These are phyloP conservation scores for Tremellales sp. DNA, from an alignment of 1,284 basidiomycete species.

Conservation along the genomic window DNA sequence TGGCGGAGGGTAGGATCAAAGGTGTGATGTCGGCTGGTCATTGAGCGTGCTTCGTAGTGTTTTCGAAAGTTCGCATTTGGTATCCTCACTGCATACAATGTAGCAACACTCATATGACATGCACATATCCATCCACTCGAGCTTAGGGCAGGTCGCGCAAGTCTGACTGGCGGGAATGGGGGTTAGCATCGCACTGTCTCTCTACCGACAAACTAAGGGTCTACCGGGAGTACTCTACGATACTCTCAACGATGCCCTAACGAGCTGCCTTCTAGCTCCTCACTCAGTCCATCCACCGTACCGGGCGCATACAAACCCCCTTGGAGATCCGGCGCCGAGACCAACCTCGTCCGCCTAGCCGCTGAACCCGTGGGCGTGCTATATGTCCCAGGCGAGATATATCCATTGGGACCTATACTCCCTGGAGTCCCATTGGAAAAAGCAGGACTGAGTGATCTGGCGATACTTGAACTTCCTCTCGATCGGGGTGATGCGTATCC, in stretches of 20 bases:
- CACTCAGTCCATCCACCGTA: conserved; percentile 20
- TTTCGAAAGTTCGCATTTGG: too few relatives aligned
- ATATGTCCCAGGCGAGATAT: not conserved
- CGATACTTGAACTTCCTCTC: not conserved
- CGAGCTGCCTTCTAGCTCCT: conserved; percentile 9
- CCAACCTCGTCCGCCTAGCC: conserved; percentile 13
- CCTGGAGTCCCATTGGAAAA: not conserved
- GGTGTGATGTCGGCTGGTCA: not conserved
- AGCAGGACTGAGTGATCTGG: not conserved
- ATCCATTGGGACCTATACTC: not conserved
- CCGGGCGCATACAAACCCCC: conserved; percentile 23
- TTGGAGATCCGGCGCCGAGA: conserved; percentile 17
- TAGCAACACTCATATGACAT: too few relatives aligned
- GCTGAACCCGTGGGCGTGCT: not conserved
- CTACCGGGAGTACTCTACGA: too few relatives aligned
- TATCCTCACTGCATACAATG: too few relatives aligned
- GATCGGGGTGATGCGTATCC: not conserved
- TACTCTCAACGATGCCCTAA: not conserved
- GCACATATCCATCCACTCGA: too few relatives aligned
- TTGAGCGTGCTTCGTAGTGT: too few relatives aligned
- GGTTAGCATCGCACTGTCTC: too few relatives aligned
- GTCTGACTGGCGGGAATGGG: too few relatives aligned
- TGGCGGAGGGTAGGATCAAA: conserved; percentile 13
- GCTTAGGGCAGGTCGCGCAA: too few relatives aligned
- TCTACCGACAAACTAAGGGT: too few relatives aligned